Conservation (phyloP, 257 asterid genomes). For the Capsicum chinense region DNA sequence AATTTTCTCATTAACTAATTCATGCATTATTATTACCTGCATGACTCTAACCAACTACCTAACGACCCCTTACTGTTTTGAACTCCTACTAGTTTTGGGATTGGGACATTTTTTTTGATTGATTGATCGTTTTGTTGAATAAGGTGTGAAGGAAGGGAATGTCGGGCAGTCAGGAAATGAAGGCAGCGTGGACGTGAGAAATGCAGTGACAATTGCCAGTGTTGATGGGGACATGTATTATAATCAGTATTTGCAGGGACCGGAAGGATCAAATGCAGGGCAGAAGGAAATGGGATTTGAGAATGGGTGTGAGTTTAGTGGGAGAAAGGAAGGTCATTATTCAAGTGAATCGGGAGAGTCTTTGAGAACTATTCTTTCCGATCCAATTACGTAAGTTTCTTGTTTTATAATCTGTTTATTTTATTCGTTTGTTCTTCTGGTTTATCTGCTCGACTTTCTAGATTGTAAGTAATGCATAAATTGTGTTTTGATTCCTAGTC, state of each 20-base stretch:
- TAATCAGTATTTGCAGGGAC: slow-evolving; percentile 55
- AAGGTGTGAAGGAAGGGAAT: slow-evolving; percentile 63
- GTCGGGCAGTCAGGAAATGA: slow-evolving; percentile 47
- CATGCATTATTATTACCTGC: too few relatives aligned
- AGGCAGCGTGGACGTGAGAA: slow-evolving; percentile 49
- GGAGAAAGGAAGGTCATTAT: slow-evolving; percentile 64
- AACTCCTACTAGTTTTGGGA: not conserved
- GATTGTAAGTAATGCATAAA: not conserved
- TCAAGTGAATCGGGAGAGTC: slow-evolving; percentile 71
- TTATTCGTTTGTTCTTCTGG: not conserved
- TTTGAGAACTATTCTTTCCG: slow-evolving; percentile 74
- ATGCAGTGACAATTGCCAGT: slow-evolving; percentile 45
- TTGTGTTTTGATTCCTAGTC: not conserved
- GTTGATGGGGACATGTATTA: slow-evolving; percentile 57
- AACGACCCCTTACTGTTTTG: not conserved
- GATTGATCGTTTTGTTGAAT: slow-evolving; percentile 27
- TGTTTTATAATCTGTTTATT: not conserved
- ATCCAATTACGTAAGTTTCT: slow-evolving; percentile 79
- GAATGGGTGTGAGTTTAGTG: slow-evolving; percentile 74
- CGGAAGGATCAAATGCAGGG: slow-evolving; percentile 59
- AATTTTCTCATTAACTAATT: too few relatives aligned
- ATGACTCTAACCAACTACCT: too few relatives aligned
- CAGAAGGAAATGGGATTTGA: slow-evolving; percentile 58
- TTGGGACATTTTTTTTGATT: not conserved
- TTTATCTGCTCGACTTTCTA: not conserved